Evolutionary conservation across 805 yeast genomes (phyloP).

Genomic region (Cyberlindnera euphorbiiphila): DNA sequence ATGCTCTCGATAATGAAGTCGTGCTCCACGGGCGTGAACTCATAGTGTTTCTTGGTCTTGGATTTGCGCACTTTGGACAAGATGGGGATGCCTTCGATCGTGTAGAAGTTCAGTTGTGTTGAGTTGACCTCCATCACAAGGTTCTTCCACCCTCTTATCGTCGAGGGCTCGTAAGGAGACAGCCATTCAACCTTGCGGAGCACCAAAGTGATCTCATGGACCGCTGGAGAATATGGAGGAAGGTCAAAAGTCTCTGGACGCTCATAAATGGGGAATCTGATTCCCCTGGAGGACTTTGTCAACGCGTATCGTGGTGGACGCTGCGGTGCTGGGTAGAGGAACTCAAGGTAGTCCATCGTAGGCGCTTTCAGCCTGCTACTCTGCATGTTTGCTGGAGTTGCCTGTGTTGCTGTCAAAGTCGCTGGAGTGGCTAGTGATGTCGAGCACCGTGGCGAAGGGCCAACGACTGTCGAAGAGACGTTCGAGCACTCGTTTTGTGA

Average conservation of each 20-base stretch:
- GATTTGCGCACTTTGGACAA: constrained; percentile 29
- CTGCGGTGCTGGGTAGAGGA: constrained; percentile 16
- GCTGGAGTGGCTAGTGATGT: not conserved
- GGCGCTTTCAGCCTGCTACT: not conserved
- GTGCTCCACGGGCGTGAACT: constrained; percentile 26
- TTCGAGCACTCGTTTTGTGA: too few relatives aligned
- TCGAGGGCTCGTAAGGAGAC: constrained; percentile 70
- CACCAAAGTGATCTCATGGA: constrained; percentile 53
- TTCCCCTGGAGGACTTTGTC: constrained; percentile 8
- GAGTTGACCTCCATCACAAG: constrained; percentile 74
- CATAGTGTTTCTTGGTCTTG: constrained; percentile 26
- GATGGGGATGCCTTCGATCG: constrained; percentile 33
- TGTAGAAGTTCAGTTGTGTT: constrained; percentile 75
- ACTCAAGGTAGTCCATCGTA: constrained; percentile 19
- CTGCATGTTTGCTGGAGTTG: not conserved
- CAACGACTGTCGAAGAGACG: too few relatives aligned
- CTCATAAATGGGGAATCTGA: constrained; percentile 36
- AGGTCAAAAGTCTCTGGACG: constrained; percentile 30
- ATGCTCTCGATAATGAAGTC: constrained; percentile 23
- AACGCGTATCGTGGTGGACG: constrained; percentile 17
- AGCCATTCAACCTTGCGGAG: constrained; percentile 70
- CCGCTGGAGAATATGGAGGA: constrained; percentile 67
- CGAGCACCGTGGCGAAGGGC: too few relatives aligned
- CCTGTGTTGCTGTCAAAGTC: too few relatives aligned
- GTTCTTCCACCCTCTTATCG: constrained; percentile 65